Evolutionary conservation across 192 early-diverging fungal genomes (phyloP).

Genomic region (Backusella psychrophila): DNA sequence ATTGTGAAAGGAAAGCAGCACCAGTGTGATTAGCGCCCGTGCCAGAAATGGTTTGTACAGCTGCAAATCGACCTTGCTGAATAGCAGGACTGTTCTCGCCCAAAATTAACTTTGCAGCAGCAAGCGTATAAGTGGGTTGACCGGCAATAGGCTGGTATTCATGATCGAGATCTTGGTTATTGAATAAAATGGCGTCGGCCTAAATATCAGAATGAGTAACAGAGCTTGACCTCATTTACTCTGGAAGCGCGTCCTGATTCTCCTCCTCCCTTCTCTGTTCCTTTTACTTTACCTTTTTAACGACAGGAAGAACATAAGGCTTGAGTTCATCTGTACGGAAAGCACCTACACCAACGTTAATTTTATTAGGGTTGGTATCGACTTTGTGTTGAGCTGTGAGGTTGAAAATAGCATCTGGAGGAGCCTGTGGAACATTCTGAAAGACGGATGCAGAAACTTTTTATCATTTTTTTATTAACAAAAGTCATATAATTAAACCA

Average conservation of each 20-base stretch:
- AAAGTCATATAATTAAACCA: background rate
- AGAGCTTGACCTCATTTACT: background rate
- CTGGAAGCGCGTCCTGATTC: background rate
- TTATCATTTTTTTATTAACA: background rate
- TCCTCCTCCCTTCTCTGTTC: background rate
- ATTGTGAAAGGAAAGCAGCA: conserved; percentile 78
- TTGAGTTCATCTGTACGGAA: conserved; percentile 91
- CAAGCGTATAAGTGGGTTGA: conserved; percentile 72
- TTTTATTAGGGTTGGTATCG: conserved; percentile 75
- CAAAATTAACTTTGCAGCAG: conserved; percentile 79
- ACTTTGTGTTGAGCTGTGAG: conserved; percentile 81
- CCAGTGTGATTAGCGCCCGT: conserved; percentile 90
- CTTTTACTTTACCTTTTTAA: conserved; percentile 68
- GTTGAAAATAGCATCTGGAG: conserved; percentile 89
- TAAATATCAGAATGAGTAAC: conserved; percentile 11
- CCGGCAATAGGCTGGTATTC: conserved; percentile 95
- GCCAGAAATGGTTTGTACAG: conserved; percentile 92
- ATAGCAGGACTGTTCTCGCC: conserved; percentile 61
- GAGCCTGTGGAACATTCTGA: conserved; percentile 55
- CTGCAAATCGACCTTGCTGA: conserved; percentile 33
- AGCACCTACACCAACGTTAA: conserved; percentile 96
- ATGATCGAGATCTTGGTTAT: conserved; percentile 79
- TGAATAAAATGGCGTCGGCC: conserved; percentile 75
- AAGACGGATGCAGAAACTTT: conserved; percentile 45
- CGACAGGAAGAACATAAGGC: conserved; percentile 94